phyloP scores from a whole-genome alignment of 805 yeast genomes.

The Myxozyma neotropica region DNA sequence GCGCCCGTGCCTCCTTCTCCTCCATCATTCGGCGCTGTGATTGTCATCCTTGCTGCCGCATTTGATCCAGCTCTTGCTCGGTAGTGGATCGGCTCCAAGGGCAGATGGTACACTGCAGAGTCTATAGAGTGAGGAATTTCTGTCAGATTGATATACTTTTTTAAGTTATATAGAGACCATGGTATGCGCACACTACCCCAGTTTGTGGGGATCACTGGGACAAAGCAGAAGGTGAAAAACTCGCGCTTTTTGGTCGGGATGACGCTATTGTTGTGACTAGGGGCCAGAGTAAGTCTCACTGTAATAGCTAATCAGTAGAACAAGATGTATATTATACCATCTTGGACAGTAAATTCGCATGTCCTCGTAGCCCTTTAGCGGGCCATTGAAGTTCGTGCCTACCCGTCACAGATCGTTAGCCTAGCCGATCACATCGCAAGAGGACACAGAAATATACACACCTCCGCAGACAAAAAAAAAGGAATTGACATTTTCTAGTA shows the following conservation, averaged over 20 bases:
- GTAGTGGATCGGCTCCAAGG: constrained; percentile 6
- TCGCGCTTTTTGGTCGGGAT: constrained; percentile 36
- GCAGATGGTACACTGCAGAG: constrained; percentile 27
- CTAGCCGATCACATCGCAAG: constrained; percentile 1
- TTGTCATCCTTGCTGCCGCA: constrained; percentile 9
- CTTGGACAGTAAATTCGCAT: constrained; percentile 39
- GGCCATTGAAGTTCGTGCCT: constrained; percentile 33
- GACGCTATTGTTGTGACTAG: constrained; percentile 21
- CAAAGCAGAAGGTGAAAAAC: constrained; percentile 41
- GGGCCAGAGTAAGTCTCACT: not conserved
- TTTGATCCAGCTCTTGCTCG: constrained; percentile 11
- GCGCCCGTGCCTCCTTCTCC: constrained; percentile 1
- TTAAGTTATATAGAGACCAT: too few species aligned
- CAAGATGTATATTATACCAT: constrained; percentile 29
- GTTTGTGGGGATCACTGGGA: constrained; percentile 40
- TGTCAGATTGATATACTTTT: not conserved
- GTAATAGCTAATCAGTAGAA: not conserved
- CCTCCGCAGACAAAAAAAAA: constrained; percentile 35
- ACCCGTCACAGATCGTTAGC: not conserved
- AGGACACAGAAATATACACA: constrained; percentile 2
- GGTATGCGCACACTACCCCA: constrained; percentile 34
- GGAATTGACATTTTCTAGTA: constrained; percentile 19
- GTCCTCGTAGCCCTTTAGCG: constrained; percentile 35
- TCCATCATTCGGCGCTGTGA: constrained; percentile 5
- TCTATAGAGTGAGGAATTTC: not conserved